Percentiles rank a stretch among this genome's conserved stretches.
Evolutionary conservation across 306 rosid species (phyloP).

Genomic region (Psophocarpus tetragonolobus): DNA sequence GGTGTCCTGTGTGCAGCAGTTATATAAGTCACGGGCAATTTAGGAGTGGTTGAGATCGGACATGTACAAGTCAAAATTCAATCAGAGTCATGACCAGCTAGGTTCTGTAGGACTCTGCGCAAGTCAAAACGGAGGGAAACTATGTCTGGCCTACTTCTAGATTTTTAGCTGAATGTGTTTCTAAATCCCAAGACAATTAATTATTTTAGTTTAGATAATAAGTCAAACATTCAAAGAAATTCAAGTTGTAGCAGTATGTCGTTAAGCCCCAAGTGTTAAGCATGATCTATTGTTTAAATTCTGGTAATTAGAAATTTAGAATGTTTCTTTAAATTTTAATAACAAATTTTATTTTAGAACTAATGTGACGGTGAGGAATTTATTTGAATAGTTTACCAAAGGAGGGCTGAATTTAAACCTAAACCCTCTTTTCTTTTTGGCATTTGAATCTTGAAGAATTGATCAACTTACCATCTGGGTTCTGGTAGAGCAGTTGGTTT

Average conservation of each 20-base stretch:
- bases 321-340: background rate
- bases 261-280: background rate
- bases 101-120: slow-evolving; percentile 24
- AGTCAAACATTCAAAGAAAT: slow-evolving; percentile 19
- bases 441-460: background rate
- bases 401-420: background rate
- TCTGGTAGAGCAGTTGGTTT: background rate
- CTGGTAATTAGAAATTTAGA: background rate
- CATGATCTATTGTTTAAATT: background rate
- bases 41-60: slow-evolving; percentile 35
- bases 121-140: slow-evolving; percentile 52
- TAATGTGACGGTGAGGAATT: background rate
- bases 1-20: slow-evolving; percentile 6
- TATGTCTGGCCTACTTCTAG: slow-evolving; percentile 24
- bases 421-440: background rate
- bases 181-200: slow-evolving; percentile 36
- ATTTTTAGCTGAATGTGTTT: slow-evolving; percentile 36
- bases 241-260: background rate
- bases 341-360: background rate
- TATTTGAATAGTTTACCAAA: background rate
- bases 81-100: slow-evolving; percentile 38
- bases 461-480: background rate
- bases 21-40: slow-evolving; percentile 38
- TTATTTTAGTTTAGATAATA: slow-evolving; percentile 6
- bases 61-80: background rate